Evolutionary conservation across 2,329 filamentous ascomycete genomes (phyloP), one percentile per base, ranked within the genome.

Genomic region (Pezicula rhizophila): DNA sequence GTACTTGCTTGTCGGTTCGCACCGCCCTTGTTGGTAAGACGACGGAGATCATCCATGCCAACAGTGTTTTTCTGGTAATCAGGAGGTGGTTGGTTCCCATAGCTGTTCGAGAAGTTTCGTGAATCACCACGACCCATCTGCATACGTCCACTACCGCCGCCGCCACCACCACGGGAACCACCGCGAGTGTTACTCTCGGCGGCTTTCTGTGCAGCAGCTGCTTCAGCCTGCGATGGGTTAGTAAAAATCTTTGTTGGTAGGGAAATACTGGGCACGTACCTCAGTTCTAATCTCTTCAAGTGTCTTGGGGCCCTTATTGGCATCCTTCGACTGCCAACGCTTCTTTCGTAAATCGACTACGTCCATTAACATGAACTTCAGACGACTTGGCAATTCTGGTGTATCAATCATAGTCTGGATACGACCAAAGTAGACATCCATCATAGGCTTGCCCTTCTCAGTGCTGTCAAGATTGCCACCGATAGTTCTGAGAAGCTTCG

Each of bases 351-450:
- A 76, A 66, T 99, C 93, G 49, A 95, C 68, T 48, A 96, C 80
- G 65, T 99, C 93, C 83, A 97, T 82, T 52, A 99, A 79, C 93
- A 99, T 97, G 73, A 97, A 99, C 66, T 81, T 84, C 59, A 96
- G 77, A 75, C 93, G 85, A 70, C 90, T 96, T 45, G 85, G 84
- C 20, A 99, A 77, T 28, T 87, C 85, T 11, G 85, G 84, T 52
- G 88, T 83, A 23, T 91, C 82, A 52, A 91, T 77, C 77, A 95
- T 91, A 59, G 75, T 77, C 61, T 87, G 77, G 61, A 99, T 96
- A 54, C 93, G 88, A 54, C 80, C 73, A 70, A 99, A 99, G 80
- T 99, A 99, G 39, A 84, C 85, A 64, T 93, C 85, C 84, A 99
- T 95, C 77, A 96, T 84, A 46, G 79, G 77, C 55, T 79, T 84